A percentile compares a stretch with the other conserved stretches of the same genome.
These are phyloP conservation scores for Colletotrichum sp. DNA, from an alignment of 2,329 filamentous ascomycete species.

Conservation along the genomic window DNA sequence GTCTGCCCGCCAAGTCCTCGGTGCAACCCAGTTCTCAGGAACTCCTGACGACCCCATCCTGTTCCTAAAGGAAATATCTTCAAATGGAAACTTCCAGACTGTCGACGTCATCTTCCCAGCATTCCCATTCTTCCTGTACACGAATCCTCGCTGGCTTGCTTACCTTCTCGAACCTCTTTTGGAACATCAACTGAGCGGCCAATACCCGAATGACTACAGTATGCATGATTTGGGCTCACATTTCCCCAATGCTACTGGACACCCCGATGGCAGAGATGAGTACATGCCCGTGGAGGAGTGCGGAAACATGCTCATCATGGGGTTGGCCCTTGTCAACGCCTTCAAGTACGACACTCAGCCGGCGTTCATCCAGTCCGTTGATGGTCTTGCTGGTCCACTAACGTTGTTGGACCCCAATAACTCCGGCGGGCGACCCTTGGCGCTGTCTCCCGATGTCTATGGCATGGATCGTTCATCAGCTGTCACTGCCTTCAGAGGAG, in stretches of 20 bases:
- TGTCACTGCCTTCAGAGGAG: constrained; percentile 48
- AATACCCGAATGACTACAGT: constrained; percentile 82
- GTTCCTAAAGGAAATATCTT: constrained; percentile 87
- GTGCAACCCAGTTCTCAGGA: constrained; percentile 77
- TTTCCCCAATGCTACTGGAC: constrained; percentile 80
- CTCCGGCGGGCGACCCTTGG: constrained; percentile 40
- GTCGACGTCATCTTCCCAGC: constrained; percentile 88
- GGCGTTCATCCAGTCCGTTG: constrained; percentile 62
- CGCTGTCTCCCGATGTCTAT: constrained; percentile 27
- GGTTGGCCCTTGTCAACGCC: constrained; percentile 77
- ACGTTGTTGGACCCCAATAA: not conserved
- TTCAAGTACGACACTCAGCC: constrained; percentile 66
- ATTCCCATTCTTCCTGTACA: constrained; percentile 87
- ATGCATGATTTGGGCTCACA: constrained; percentile 78
- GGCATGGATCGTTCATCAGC: constrained; percentile 68
- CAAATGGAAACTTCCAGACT: constrained; percentile 84
- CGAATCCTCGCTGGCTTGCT: constrained; percentile 79
- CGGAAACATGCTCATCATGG: constrained; percentile 80
- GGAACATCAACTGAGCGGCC: constrained; percentile 81
- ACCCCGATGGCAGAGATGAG: constrained; percentile 71
- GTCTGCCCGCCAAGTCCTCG: constrained; percentile 80
- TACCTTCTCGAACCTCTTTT: constrained; percentile 81
- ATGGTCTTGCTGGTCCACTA: constrained; percentile 28
- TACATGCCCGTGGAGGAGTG: constrained; percentile 80
- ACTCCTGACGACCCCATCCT: constrained; percentile 74